Conservation (phyloP, 2,329 filamentous ascomycete species). For the Verruconis gallopava region DNA sequence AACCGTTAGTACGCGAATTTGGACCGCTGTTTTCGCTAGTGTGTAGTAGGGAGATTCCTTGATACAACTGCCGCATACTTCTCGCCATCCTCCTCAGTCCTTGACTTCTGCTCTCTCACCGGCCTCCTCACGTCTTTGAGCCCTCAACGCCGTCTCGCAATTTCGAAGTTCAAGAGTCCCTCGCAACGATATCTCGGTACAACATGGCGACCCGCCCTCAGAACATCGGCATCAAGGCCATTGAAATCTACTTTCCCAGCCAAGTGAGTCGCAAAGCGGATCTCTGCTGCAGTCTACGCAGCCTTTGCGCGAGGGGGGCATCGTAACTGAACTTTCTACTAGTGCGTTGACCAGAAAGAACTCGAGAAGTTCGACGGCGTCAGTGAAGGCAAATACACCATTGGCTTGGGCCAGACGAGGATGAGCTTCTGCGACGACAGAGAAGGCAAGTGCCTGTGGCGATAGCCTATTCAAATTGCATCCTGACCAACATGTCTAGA, state of each 20-base stretch:
- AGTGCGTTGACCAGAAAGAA: slow-evolving; percentile 41
- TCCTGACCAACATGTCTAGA: slow-evolving; percentile 21
- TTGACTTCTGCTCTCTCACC: no score
- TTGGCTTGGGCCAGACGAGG: slow-evolving; percentile 41
- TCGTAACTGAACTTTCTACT: slow-evolving; percentile 10
- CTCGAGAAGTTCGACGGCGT: slow-evolving; percentile 44
- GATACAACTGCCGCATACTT: no score
- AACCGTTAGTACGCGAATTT: no score
- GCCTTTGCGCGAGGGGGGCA: slow-evolving; percentile 5
- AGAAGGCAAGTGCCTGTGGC: slow-evolving; percentile 27
- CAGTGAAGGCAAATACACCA: slow-evolving; percentile 38
- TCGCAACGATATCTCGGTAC: no score
- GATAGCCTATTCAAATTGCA: background rate
- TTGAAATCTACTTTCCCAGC: slow-evolving; percentile 42
- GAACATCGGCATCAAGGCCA: slow-evolving; percentile 42
- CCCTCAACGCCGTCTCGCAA: no score
- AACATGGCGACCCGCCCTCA: slow-evolving; percentile 33
- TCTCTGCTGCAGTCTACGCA: no score
- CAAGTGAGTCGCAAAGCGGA: slow-evolving; percentile 28
- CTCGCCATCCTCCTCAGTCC: no score
- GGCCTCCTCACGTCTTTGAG: no score
- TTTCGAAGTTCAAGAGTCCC: no score
- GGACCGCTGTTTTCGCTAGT: no score
- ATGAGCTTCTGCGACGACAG: slow-evolving; percentile 44
- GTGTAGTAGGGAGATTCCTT: no score